Base-by-base conservation (phyloP, 345 rosid species). In the Microthlaspi erraticum region DNA sequence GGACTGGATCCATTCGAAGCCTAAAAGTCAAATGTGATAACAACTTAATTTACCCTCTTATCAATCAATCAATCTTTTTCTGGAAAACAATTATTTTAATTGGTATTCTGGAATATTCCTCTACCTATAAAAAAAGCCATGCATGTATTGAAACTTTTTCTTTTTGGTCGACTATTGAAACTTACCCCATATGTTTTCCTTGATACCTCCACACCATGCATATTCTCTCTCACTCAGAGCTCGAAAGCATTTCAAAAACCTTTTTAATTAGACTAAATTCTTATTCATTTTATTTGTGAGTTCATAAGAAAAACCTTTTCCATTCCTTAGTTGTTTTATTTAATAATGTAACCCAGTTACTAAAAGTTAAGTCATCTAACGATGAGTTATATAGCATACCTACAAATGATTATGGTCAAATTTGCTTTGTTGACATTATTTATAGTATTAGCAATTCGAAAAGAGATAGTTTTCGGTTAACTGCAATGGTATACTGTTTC, bases 31-130 rank as follows among this genome's bases (percentile, higher is more conserved):
- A n/a, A n/a, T n/a, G n/a, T n/a, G n/a, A n/a, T n/a, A n/a, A 36
- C 63, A 36, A 45, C 33, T 65, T 45, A 32, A 32, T 8, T 55
- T 33, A 33, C 42, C 23, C 12, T 55, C 42, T 8, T 13, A 55
- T 55, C 60, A 33, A 16, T 33, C n/a, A 55, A 10, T 55, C 29
- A 5, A 56, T 34, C 14, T 4, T 32, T 31, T 32, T 19, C 7
- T 7, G 8, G 6, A 4, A 3, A 5, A 34, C 10, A 7, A 42
- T 29, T 20, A 7, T 4, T 60, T 23, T 23, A 23, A 26, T 13
- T 60, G 5, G 17, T 38, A 19, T 12, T 7, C 4, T 26, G 66
- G 41, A 32, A 31, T 31, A 54, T 33, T 54, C 14, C 55, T 50
- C 9, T 50, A 23, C 3, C 38, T 19, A 2, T 5, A 2, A 12